Evolutionary conservation across 2,329 filamentous ascomycete genomes (phyloP), one percentile per base, ranked within the genome.

Genomic region (Ramichloridium luteum): DNA sequence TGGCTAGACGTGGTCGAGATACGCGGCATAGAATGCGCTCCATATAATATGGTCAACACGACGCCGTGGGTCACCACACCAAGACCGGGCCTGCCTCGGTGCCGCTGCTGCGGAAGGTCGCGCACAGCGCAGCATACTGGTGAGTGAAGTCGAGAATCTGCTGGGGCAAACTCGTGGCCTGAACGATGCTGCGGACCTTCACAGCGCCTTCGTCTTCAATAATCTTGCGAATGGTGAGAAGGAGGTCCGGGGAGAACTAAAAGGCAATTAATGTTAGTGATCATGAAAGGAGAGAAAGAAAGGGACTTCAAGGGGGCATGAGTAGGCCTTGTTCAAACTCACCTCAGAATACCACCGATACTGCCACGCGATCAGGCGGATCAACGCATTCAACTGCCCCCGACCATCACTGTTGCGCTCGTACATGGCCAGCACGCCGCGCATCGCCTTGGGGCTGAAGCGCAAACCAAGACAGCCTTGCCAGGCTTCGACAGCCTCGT

Each of bases 261-360:
- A 23, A 23, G 8, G 8, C 8, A 8, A n/a, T 23, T 12, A 16
- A n/a, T 11, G 6, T 9, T 8, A 17, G 31, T 43, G 26, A 43
- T 38, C 34, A 14, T 12, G 8, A 31, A 12, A n/a, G 15, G 6
- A 17, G 29, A 55, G 30, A 53, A 43, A 25, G 30, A 37, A 6
- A 16, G 9, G 11, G 20, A 4, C 9, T 28, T 3, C 4, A 3
- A 2, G 12, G 4, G 9, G 3, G 10, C 11, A 3, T n/a, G n/a
- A n/a, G n/a, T n/a, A 13, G 13, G 5, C 3, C 12, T 4, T 2
- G n/a, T 13, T 11, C 8, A 16, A 13, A 40, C 61, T 49, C 57
- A 78, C 75, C 71, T 98, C 90, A 35, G 86, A 94, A 63, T 98
- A 98, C 90, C 90, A 98, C 46, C 90, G 72, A 61, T 94, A 98